A percentile compares a stretch with the other conserved stretches of the same genome.
These are phyloP conservation scores for Colletotrichum musae DNA, from an alignment of 2,329 filamentous ascomycete genomes.

Conservation along the genomic window DNA sequence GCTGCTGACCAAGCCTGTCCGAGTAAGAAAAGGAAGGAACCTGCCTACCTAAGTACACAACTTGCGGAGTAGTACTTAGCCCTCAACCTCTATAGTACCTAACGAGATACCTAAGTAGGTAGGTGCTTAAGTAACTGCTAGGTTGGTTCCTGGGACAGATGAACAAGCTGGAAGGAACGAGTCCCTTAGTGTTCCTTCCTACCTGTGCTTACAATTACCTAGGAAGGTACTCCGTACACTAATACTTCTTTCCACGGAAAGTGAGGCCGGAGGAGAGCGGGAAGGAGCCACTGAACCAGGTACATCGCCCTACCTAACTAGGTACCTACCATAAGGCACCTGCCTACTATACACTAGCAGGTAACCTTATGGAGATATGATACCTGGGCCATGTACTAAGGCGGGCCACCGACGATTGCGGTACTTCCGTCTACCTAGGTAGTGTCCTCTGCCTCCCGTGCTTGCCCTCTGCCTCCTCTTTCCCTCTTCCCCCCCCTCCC, in stretches of 20 bases:
- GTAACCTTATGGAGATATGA: no score
- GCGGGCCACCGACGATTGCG: constrained; percentile 37
- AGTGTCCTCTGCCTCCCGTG: no score
- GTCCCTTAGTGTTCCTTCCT: not conserved
- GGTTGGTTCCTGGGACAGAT: not conserved
- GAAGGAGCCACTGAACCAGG: constrained; percentile 1
- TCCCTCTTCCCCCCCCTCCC: constrained; percentile 12
- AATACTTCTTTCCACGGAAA: not conserved
- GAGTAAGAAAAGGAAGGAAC: constrained; percentile 8
- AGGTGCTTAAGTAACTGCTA: not conserved
- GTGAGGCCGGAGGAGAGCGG: not conserved
- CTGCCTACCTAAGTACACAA: no score
- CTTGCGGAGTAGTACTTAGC: not conserved
- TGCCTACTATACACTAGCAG: no score
- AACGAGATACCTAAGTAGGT: not conserved
- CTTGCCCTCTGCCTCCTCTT: constrained; percentile 2
- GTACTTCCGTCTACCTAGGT: constrained; percentile 23
- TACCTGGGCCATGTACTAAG: not conserved
- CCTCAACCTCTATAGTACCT: not conserved
- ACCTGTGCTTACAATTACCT: not conserved
- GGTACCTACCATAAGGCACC: constrained; percentile 3
- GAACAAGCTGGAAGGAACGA: no score
- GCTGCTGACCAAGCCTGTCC: constrained; percentile 33
- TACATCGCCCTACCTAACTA: constrained; percentile 6
- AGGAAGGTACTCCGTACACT: not conserved